A percentile compares a stretch with the other conserved stretches of the same genome.
phyloP scores from a whole-genome alignment of 2,329 filamentous ascomycete genomes.

The Bipolaris victoriae region DNA sequence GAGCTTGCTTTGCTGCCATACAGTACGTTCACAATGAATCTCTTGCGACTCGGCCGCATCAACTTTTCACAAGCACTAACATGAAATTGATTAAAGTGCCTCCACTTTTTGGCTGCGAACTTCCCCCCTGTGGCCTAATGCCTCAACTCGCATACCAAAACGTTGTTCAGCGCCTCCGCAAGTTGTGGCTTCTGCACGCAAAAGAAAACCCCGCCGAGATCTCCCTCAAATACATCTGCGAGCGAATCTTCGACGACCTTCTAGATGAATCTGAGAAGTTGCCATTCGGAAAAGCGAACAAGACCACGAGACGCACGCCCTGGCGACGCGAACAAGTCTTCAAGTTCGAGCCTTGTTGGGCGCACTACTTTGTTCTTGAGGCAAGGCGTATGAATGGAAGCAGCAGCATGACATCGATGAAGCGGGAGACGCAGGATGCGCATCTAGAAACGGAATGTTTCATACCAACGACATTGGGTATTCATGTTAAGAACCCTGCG shows the following conservation, averaged over 20 bases:
- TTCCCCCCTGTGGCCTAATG: constrained; percentile 31
- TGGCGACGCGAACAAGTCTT: constrained; percentile 34
- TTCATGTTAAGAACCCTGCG: neutral
- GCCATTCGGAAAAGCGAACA: constrained; percentile 1
- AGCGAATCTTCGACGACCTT: constrained; percentile 12
- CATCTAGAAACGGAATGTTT: constrained; percentile 12
- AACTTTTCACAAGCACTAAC: neutral
- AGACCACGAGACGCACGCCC: constrained; percentile 19
- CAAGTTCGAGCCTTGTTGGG: constrained; percentile 31
- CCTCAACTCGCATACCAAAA: constrained; percentile 37
- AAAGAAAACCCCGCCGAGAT: neutral
- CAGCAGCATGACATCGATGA: constrained; percentile 19
- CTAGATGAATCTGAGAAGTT: constrained; percentile 12
- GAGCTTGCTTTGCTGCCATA: constrained; percentile 15
- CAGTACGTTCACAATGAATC: constrained; percentile 17
- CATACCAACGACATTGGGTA: constrained; percentile 22
- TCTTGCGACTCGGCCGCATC: no score
- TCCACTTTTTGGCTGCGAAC: constrained; percentile 27
- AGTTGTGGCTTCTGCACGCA: constrained; percentile 23
- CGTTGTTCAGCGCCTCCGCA: constrained; percentile 25
- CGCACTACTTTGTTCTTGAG: constrained; percentile 28
- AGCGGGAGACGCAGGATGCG: constrained; percentile 15
- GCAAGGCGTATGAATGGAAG: constrained; percentile 23
- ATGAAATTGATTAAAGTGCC: constrained; percentile 31
- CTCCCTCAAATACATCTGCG: constrained; percentile 17